Conservation (phyloP, 208 protist species). For the Trypanosomatidae sp. region DNA sequence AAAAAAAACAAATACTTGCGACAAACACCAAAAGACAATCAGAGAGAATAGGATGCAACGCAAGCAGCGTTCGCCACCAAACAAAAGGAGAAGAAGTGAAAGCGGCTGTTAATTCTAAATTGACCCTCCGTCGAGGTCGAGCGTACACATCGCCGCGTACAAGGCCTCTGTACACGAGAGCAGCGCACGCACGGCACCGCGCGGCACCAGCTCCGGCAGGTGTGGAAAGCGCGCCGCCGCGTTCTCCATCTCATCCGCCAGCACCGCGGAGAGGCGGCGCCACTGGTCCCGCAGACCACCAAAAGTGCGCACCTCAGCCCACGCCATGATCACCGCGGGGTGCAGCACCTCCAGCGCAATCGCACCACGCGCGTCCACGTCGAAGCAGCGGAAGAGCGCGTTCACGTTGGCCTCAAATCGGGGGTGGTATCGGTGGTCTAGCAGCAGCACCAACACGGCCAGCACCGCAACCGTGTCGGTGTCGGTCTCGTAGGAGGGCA, state of each 20-base stretch:
- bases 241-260: conserved; percentile 33
- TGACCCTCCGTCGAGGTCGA: conserved; percentile 81
- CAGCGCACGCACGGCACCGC: conserved; percentile 34
- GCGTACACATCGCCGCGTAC: conserved; percentile 40
- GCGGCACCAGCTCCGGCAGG: conserved; percentile 30
- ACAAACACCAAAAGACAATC: too few relatives aligned
- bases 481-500: conserved; percentile 27
- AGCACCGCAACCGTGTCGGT: conserved; percentile 28
- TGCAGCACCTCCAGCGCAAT: conserved; percentile 55
- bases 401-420: conserved; percentile 51
- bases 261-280: conserved; percentile 47
- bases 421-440: conserved; percentile 61
- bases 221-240: conserved; percentile 27
- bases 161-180: conserved; percentile 42
- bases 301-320: conserved; percentile 67
- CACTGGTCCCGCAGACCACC: conserved; percentile 69
- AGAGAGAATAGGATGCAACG: too few relatives aligned
- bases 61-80: too few relatives aligned
- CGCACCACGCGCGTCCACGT: conserved; percentile 35
- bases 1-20: too few relatives aligned
- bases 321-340: conserved; percentile 43
- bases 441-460: conserved; percentile 54
- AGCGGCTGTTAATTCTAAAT: too few relatives aligned
- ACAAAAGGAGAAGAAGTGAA: too few relatives aligned
- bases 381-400: conserved; percentile 70